Base-by-base conservation (phyloP, 306 rosid species). In the Myrica gale region DNA sequence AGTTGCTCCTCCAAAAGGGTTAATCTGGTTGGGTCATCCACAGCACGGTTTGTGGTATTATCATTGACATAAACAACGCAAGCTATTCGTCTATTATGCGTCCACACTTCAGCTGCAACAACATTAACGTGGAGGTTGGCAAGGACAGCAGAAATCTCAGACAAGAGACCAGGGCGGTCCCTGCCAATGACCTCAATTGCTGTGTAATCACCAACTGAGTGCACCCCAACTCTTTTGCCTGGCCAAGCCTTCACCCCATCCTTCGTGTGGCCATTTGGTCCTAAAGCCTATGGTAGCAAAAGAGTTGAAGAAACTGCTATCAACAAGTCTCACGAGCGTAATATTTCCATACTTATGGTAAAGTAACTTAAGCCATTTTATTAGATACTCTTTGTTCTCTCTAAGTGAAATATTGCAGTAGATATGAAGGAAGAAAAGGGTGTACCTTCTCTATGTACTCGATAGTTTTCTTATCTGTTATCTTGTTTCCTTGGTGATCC, bases 401-500 rank as follows among this genome's bases (percentile, higher is more conserved):
- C 4, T 9, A 71, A 60, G 72, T 68, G 68, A 46, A 73, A 23
- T 43, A 57, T 68, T 17, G 46, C 65, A 76, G 17, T 1, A 71
- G 48, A 68, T 52, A 78, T 69, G 74, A 4, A 79, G 54, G 56
- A 71, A 81, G 75, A 72, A 39, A 62, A 39, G 8, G 56, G 43
- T 26, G 68, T 87, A 88, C 96, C 97, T 92, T 90, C 82, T 88
- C 97, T 74, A 92, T 84, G 79, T 82, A 80, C 45, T 87, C 91
- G 12, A 90, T 84, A 76, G 90, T 87, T 76, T 87, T 90, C 68
- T 80, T 78, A 70, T 91, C 97, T 73, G 88, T 85, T 75, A 91
- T 76, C 90, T 89, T 88, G 76, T 84, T 86, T 75, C 97, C 97
- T 72, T 88, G 97, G 65, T 91, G 97, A 84, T 91, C 97, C 46